These are phyloP conservation scores for Solanum appendiculatum DNA, from an alignment of 257 asterid genomes.

Conservation along the genomic window DNA sequence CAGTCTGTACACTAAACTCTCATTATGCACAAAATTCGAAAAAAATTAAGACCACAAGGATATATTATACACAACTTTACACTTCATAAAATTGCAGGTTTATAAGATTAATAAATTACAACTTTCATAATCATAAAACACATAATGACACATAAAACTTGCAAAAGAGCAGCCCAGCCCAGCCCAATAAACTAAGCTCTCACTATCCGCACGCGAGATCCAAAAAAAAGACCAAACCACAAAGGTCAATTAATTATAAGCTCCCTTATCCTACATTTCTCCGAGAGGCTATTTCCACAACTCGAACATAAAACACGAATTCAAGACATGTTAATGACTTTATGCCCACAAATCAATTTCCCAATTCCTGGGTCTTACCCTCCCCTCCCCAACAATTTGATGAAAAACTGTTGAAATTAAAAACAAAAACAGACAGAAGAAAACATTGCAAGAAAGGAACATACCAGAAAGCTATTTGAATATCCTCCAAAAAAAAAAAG, in stretches of 20 bases:
- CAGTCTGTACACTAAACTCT: neutral
- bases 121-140: neutral
- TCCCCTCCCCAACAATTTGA: neutral
- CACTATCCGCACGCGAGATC: too few species aligned
- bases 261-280: neutral
- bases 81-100: neutral
- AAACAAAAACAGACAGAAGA: neutral
- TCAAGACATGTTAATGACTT: neutral
- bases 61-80: neutral
- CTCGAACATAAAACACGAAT: neutral
- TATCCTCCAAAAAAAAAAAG: neutral
- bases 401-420: neutral
- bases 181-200: neutral
- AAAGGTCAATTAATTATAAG: neutral
- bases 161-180: neutral
- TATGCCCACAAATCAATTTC: neutral
- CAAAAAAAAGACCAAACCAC: too few species aligned
- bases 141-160: neutral
- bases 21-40: too few species aligned
- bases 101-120: neutral
- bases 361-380: neutral
- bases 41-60: fast-evolving
- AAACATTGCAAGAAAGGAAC: neutral
- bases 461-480: neutral
- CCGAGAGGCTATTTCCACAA: neutral